Evolutionary conservation across 768 basidiomycete species (phyloP), one percentile per base, ranked within the genome.

Genomic region (Tulasnella sp.): DNA sequence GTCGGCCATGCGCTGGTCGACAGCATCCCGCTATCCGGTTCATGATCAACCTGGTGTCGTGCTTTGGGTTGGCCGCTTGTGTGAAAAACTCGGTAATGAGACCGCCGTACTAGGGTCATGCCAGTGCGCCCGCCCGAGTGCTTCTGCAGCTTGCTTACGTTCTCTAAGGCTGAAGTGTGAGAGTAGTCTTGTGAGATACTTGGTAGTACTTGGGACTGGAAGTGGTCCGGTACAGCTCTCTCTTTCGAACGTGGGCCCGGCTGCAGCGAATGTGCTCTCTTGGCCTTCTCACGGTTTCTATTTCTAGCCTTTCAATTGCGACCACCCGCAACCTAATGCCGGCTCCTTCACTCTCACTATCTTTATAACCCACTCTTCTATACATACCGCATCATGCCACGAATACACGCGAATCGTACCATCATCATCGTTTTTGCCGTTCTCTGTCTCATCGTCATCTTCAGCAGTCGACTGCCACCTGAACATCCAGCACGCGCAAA

Each of bases 401-500:
- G 62, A 36, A 68, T 68, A 68, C 62, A 68, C 62, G 38, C 39
- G 3, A 74, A 74, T 46, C 73, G 73, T 39, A 24, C 44, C 1
- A 74, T 74, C 18, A 21, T 74, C 27, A 40, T 74, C 73, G 16
- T 46, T 40, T 74, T 74, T 36, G 39, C 38, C 9, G 44, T 46
- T 74, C 44, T 74, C 38, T 74, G 73, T 40, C 73, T 74, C 36
- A 34, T 77, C 76, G 39, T 40, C 56, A 38, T 44, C 58, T 38
- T 77, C 56, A 62, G 48, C 46, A 39, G 46, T 16, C 48, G 39
- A 38, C 38, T 62, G 38, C 76, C 76, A 34, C 76, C 76, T 40
- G 58, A 52, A 19, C 76, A 77, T 77, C 76, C 76, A 34, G 76
- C 76, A 52, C 48, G 42, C 48, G 48, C 76, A 34, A 46, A 58